Percentiles rank a stretch among this genome's conserved stretches.
These are phyloP conservation scores for Adansonia grandidieri DNA, from an alignment of 441 rosid species.

Conservation along the genomic window DNA sequence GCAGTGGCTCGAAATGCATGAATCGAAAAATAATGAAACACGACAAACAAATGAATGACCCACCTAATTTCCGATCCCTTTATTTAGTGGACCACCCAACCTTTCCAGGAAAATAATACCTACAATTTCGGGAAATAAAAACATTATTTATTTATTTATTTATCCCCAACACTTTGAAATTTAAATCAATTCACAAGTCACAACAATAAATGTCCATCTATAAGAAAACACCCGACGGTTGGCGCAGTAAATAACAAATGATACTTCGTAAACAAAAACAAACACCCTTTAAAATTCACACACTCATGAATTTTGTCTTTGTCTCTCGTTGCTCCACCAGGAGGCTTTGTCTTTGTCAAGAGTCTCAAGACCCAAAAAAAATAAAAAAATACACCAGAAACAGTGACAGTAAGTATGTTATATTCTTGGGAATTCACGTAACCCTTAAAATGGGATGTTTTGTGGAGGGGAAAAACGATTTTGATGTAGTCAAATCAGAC, in stretches of 20 bases:
- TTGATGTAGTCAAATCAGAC: too few relatives aligned
- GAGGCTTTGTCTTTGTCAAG: background rate
- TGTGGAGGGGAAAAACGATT: too few relatives aligned
- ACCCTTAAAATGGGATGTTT: too few relatives aligned
- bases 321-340: background rate
- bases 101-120: too few relatives aligned
- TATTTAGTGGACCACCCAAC: background rate
- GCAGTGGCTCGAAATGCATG: background rate
- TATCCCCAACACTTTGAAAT: background rate
- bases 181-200: background rate
- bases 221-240: background rate
- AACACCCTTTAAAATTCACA: too few relatives aligned
- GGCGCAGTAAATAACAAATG: too few relatives aligned
- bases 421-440: background rate
- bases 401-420: background rate
- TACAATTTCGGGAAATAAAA: background rate
- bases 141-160: background rate
- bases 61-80: background rate
- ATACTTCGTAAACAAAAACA: too few relatives aligned
- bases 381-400: background rate
- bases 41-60: background rate
- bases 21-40: conserved; percentile 2
- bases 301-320: background rate
- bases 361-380: background rate
- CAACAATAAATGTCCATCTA: background rate